phyloP scores from a whole-genome alignment of 208 protist genomes.

The Trypanosoma brucei region DNA sequence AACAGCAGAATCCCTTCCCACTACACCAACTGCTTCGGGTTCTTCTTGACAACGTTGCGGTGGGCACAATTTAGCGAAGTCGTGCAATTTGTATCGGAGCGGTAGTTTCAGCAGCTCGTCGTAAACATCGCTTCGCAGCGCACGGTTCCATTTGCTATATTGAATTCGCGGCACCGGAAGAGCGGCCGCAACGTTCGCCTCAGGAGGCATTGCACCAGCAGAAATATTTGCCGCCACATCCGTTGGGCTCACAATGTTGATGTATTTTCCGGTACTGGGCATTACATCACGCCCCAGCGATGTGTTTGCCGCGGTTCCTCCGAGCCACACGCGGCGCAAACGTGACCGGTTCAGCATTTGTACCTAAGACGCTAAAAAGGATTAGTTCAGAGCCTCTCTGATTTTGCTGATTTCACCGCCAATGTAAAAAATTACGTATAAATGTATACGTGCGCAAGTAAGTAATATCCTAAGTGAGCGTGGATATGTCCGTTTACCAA shows the following conservation, averaged over 20 bases:
- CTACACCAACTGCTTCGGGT: constrained; percentile 38
- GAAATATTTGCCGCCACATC: constrained; percentile 23
- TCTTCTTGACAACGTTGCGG: constrained; percentile 1
- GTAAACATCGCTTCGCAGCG: constrained; percentile 74
- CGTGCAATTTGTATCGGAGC: constrained; percentile 72
- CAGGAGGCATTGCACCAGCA: constrained; percentile 28
- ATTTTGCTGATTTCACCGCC: too few species aligned
- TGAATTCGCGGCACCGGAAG: constrained; percentile 23
- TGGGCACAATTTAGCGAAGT: constrained; percentile 49
- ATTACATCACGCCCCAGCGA: constrained; percentile 63
- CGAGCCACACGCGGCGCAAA: constrained; percentile 49
- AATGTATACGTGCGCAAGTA: too few species aligned
- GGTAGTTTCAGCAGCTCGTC: constrained; percentile 86
- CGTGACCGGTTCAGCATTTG: constrained; percentile 36
- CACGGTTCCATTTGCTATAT: constrained; percentile 47
- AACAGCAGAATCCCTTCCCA: constrained; percentile 38
- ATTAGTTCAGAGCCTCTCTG: neutral
- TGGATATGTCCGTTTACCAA: too few species aligned
- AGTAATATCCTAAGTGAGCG: too few species aligned
- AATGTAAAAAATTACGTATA: too few species aligned
- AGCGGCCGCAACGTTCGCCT: constrained; percentile 30
- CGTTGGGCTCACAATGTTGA: constrained; percentile 65
- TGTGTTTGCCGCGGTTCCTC: constrained; percentile 43
- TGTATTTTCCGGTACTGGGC: constrained; percentile 43
- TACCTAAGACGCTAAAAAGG: neutral